These are phyloP conservation scores for Xylaria digitata DNA, from an alignment of 2,329 filamentous ascomycete species.

Conservation along the genomic window DNA sequence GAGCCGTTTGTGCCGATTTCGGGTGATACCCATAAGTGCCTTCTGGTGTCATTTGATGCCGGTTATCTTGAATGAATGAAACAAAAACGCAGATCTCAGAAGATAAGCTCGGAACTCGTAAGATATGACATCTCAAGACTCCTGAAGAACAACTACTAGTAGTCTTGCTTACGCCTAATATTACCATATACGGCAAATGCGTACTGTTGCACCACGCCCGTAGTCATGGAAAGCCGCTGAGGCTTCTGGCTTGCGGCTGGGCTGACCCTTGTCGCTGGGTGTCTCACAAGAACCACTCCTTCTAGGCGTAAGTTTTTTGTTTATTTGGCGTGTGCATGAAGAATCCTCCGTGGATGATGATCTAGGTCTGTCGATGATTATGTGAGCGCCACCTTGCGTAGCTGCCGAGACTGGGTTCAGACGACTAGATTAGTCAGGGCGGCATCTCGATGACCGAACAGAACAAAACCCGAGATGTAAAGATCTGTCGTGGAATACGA, in stretches of 20 bases:
- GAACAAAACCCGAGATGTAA: slow-evolving; percentile 23
- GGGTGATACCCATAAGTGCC: background rate
- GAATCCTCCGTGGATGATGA: background rate
- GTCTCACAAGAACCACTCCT: background rate
- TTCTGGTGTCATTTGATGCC: slow-evolving; percentile 25
- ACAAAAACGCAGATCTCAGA: slow-evolving; percentile 7
- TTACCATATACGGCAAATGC: slow-evolving; percentile 10
- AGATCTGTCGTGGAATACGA: background rate
- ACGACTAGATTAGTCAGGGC: slow-evolving; percentile 11
- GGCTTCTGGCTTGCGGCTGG: background rate
- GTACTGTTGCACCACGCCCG: slow-evolving; percentile 18
- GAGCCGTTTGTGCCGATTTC: background rate
- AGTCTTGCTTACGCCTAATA: slow-evolving; percentile 6
- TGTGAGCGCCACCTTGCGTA: slow-evolving; percentile 14
- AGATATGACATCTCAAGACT: slow-evolving; percentile 16
- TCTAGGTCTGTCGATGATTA: slow-evolving; percentile 17
- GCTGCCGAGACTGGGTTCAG: slow-evolving; percentile 13
- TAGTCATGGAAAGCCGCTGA: slow-evolving; percentile 1
- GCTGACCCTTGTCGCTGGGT: slow-evolving; percentile 1
- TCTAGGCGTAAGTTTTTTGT: background rate
- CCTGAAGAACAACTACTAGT: background rate
- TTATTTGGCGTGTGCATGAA: slow-evolving; percentile 3
- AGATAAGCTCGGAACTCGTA: slow-evolving; percentile 25
- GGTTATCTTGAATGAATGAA: slow-evolving; percentile 7
- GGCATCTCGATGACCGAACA: slow-evolving; percentile 8